A percentile compares a stretch with the other conserved stretches of the same genome.
Conservation (phyloP, 371 early-diverging fungal species). For the Nematocida homosporus region DNA sequence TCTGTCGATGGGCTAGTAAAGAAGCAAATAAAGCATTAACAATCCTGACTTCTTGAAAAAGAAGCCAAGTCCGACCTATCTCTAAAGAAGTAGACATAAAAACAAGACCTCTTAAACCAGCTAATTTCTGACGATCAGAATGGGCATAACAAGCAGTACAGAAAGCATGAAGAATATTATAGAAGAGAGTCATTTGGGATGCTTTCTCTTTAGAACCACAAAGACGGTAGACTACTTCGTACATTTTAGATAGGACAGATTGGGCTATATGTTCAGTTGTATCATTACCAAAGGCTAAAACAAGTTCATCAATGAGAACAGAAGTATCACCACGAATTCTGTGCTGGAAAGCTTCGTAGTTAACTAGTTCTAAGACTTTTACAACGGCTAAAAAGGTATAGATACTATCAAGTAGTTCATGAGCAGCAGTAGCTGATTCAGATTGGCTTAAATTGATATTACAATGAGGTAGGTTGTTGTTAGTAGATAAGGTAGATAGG, state of each 20-base stretch:
- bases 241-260: constrained; percentile 31
- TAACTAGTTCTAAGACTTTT: constrained; percentile 45
- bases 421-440: constrained; percentile 8
- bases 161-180: constrained; percentile 50
- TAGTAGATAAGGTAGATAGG: too few relatives aligned
- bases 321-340: constrained; percentile 4
- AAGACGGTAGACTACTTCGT: constrained; percentile 1
- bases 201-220: constrained; percentile 50
- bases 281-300: constrained; percentile 26
- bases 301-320: constrained; percentile 21
- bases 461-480: not conserved
- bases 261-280: constrained; percentile 26
- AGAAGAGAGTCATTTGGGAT: constrained; percentile 56
- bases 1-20: constrained; percentile 15
- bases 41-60: constrained; percentile 50
- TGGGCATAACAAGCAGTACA: constrained; percentile 49
- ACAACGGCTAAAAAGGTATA: constrained; percentile 33
- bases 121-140: constrained; percentile 21
- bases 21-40: constrained; percentile 48
- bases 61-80: constrained; percentile 25
- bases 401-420: constrained; percentile 18
- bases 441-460: too few relatives aligned
- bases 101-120: constrained; percentile 38
- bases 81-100: constrained; percentile 47
- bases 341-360: constrained; percentile 51